Percentiles rank a stretch among this genome's conserved stretches.
phyloP scores from a whole-genome alignment of 352 stramenopile genomes.

The Phytopythium boreale region DNA sequence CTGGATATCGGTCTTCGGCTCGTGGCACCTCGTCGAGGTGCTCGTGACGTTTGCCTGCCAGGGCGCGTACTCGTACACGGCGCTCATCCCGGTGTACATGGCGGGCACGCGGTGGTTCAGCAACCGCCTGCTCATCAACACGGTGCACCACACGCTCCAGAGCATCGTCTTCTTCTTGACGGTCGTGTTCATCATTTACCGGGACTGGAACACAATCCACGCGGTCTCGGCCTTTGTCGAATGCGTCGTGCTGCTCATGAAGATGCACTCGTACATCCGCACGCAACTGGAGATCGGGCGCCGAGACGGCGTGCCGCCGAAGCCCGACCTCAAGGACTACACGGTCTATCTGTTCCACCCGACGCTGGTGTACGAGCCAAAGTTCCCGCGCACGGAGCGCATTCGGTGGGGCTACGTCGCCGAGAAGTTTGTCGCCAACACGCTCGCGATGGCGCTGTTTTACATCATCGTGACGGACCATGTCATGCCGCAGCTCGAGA shows the following conservation, averaged over 20 bases:
- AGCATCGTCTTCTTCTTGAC: constrained; percentile 75
- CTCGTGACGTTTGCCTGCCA: constrained; percentile 64
- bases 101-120: constrained; percentile 31
- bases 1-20: constrained; percentile 69
- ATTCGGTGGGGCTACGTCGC: constrained; percentile 86
- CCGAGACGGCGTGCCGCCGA: constrained; percentile 18
- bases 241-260: constrained; percentile 74
- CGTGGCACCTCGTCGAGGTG: constrained; percentile 67
- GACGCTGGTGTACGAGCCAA: constrained; percentile 94
- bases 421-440: constrained; percentile 76
- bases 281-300: constrained; percentile 65
- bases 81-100: constrained; percentile 72
- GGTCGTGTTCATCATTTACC: constrained; percentile 57
- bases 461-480: constrained; percentile 91
- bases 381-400: constrained; percentile 79
- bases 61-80: constrained; percentile 67
- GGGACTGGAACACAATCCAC: constrained; percentile 75
- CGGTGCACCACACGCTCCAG: constrained; percentile 66
- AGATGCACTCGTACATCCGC: constrained; percentile 84
- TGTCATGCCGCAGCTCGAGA: constrained; percentile 80
- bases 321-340: constrained; percentile 47
- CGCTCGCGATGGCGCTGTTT: constrained; percentile 77
- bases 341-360: constrained; percentile 78
- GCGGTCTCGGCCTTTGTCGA: constrained; percentile 74
- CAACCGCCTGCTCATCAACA: constrained; percentile 54